phyloP scores from a whole-genome alignment of 2,329 filamentous ascomycete genomes.

The Penicillium oxalicum region DNA sequence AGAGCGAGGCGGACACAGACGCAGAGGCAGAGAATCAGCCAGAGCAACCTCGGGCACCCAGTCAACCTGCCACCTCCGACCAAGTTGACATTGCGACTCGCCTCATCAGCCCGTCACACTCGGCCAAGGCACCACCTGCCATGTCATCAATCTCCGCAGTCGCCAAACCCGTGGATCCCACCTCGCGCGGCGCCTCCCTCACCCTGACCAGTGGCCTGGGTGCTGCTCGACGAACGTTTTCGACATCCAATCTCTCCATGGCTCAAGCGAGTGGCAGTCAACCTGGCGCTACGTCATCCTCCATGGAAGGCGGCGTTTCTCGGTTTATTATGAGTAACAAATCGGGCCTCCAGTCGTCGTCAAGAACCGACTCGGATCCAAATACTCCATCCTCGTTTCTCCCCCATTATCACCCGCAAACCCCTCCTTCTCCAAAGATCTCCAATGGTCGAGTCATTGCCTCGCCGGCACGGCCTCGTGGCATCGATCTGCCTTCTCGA shows the following conservation, averaged over 20 bases:
- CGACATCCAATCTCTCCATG: conserved; percentile 25
- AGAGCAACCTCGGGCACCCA: conserved; percentile 9
- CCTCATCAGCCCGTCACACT: conserved; percentile 35
- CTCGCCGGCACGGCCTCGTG: conserved; percentile 30
- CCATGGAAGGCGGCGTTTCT: conserved; percentile 44
- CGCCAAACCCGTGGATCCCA: conserved; percentile 34
- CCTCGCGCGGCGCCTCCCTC: conserved; percentile 33
- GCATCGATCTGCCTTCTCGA: conserved; percentile 39
- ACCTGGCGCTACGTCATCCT: conserved; percentile 40
- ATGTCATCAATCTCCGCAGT: conserved; percentile 46
- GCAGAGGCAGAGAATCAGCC: neutral
- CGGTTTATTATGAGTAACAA: conserved; percentile 38
- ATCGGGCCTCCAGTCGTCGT: conserved; percentile 26
- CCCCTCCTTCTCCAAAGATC: conserved; percentile 38
- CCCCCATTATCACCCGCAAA: conserved; percentile 44
- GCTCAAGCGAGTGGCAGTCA: conserved; percentile 26
- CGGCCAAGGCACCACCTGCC: conserved; percentile 42
- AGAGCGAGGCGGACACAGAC: too few relatives aligned
- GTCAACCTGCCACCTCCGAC: conserved; percentile 18
- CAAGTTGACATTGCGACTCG: conserved; percentile 35
- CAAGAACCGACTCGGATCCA: conserved; percentile 39
- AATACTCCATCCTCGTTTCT: conserved; percentile 44
- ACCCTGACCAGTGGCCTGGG: conserved; percentile 32
- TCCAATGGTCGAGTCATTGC: conserved; percentile 25
- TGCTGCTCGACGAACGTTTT: conserved; percentile 26